Conservation (phyloP, 768 basidiomycete species). For the Gymnopilus dilepis region DNA sequence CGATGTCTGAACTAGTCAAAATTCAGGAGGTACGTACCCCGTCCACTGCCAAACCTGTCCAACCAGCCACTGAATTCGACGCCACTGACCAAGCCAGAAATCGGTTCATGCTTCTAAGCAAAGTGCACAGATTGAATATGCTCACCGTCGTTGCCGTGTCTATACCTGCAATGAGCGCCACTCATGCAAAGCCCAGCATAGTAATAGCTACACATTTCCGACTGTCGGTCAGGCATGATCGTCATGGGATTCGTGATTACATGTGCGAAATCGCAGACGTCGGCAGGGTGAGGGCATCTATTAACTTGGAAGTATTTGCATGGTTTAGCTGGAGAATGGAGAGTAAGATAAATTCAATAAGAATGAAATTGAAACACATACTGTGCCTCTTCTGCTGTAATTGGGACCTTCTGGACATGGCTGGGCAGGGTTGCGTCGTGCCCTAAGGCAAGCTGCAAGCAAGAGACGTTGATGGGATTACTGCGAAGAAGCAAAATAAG, state of each 20-base stretch:
- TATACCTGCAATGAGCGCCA: constrained; percentile 43
- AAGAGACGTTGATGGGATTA: constrained; percentile 2
- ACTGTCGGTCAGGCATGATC: constrained; percentile 13
- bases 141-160: constrained; percentile 35
- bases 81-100: background rate
- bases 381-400: constrained; percentile 48
- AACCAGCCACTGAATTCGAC: constrained; percentile 16
- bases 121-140: background rate
- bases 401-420: constrained; percentile 36
- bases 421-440: constrained; percentile 6
- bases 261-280: constrained; percentile 55
- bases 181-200: constrained; percentile 41
- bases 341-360: constrained; percentile 3
- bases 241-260: constrained; percentile 35
- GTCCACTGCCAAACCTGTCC: constrained; percentile 22
- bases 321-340: constrained; percentile 46
- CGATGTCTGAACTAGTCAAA: constrained; percentile 2
- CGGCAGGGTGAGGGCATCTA: constrained; percentile 47
- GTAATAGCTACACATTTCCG: constrained; percentile 39
- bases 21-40: constrained; percentile 21
- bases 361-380: constrained; percentile 21
- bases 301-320: constrained; percentile 52
- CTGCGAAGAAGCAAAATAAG: constrained; percentile 9
- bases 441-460: background rate
- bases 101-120: background rate